Conservation (phyloP, 2,329 filamentous ascomycete genomes). For the Microdochium bolleyi region DNA sequence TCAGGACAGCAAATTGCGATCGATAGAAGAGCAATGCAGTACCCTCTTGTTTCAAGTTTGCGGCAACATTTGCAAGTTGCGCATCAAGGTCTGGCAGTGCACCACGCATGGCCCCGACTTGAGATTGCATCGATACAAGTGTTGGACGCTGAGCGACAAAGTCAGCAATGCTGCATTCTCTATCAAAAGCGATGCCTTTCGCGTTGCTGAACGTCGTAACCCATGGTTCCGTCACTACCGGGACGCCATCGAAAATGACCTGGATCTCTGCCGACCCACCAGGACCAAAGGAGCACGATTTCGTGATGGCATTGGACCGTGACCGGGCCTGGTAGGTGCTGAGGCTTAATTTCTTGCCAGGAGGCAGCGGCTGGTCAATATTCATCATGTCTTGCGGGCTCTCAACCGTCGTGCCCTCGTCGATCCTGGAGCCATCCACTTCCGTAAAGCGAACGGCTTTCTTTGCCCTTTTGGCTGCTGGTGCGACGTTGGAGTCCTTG, state of each 20-base stretch:
- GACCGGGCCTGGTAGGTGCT: neutral
- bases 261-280: neutral
- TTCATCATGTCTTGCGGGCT: constrained; percentile 14
- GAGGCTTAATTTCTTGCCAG: neutral
- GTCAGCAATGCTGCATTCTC: neutral
- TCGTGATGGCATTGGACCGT: neutral
- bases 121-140: neutral
- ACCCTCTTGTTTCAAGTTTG: neutral
- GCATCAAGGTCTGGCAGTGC: neutral
- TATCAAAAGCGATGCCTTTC: neutral
- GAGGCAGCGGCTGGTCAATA: constrained; percentile 3
- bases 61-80: neutral
- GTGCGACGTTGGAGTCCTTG: neutral
- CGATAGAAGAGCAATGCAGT: neutral
- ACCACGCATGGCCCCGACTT: neutral
- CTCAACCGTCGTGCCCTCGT: constrained; percentile 5
- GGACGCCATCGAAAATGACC: neutral
- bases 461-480: constrained; percentile 16
- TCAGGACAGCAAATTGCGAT: neutral
- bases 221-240: neutral
- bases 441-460: constrained; percentile 29
- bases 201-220: neutral
- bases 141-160: neutral
- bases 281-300: neutral
- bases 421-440: constrained; percentile 6